Conservation (phyloP, 139 green algal genomes). For the Coelastrella sp. region DNA sequence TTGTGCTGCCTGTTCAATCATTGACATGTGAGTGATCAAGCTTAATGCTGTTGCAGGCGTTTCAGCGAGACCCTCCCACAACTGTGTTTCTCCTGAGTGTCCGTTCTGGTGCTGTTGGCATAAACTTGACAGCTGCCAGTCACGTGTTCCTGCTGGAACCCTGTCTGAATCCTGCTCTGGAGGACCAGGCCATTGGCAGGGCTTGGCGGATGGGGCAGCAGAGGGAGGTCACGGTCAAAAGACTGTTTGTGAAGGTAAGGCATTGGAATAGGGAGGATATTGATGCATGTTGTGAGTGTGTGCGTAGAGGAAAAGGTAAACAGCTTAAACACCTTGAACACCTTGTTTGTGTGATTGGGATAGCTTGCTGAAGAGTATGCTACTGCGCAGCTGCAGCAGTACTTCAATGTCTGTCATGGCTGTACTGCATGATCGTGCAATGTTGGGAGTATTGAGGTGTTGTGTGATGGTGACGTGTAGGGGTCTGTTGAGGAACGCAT, state of each 20-base stretch:
- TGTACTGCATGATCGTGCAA: background rate
- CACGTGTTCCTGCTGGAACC: constrained; percentile 84
- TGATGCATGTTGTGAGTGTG: background rate
- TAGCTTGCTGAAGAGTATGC: no score
- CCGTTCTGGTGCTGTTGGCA: constrained; percentile 51
- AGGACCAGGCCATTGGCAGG: constrained; percentile 72
- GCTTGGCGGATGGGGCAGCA: constrained; percentile 86
- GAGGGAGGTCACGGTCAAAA: constrained; percentile 70
- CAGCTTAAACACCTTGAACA: no score
- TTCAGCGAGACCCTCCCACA: constrained; percentile 80
- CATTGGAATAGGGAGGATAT: background rate
- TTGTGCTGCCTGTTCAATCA: background rate
- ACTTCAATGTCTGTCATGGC: background rate
- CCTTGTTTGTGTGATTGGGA: no score
- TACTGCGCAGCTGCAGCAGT: no score
- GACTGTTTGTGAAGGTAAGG: constrained; percentile 71
- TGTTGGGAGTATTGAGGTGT: background rate
- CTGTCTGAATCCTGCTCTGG: constrained; percentile 83
- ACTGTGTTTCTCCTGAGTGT: constrained; percentile 84
- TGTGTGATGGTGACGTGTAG: constrained; percentile 36
- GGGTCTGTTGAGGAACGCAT: constrained; percentile 76
- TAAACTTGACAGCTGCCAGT: constrained; percentile 76
- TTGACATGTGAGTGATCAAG: background rate
- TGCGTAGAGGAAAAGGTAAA: no score
- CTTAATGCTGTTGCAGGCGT: constrained; percentile 59